Evolutionary conservation across 2,329 filamentous ascomycete genomes (phyloP).

Genomic region (Penicillium sp.): DNA sequence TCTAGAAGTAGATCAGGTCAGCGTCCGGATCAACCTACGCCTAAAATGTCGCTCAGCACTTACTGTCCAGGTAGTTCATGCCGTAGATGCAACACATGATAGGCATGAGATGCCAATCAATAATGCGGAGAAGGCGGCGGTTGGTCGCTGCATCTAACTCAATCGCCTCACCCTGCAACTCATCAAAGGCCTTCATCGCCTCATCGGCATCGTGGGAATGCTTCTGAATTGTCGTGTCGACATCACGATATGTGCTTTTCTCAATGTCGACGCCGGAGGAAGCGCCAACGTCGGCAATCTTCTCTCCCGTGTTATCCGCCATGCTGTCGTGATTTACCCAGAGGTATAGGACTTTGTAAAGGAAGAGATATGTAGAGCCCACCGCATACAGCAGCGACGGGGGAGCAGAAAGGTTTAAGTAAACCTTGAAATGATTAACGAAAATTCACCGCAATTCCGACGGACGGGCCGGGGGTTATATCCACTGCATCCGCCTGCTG

Average conservation of each 20-base stretch:
- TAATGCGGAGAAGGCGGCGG: conserved; percentile 61
- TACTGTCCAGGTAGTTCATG: conserved; percentile 61
- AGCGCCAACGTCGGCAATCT: conserved; percentile 38
- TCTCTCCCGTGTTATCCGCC: conserved; percentile 41
- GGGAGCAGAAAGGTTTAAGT: not conserved
- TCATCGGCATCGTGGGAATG: conserved; percentile 64
- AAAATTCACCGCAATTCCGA: conserved; percentile 1
- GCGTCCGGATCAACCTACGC: not conserved
- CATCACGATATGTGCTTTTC: conserved; percentile 19
- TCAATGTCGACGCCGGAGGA: conserved; percentile 29
- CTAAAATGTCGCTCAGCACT: conserved; percentile 7
- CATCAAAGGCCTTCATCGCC: conserved; percentile 61
- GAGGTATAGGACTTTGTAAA: not conserved
- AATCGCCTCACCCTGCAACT: conserved; percentile 54
- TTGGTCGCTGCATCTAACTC: conserved; percentile 62
- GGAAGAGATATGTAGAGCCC: too few relatives aligned
- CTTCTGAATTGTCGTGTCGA: conserved; percentile 48
- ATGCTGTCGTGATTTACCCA: conserved; percentile 4
- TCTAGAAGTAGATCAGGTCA: conserved; percentile 31
- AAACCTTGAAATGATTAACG: not conserved
- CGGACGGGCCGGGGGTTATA: not conserved
- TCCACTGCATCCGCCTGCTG: not conserved
- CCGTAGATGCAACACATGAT: conserved; percentile 63
- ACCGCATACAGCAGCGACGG: not conserved
- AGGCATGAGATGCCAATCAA: conserved; percentile 67